Base-by-base conservation (phyloP, 2,329 filamentous ascomycete species). In the Fusarium sororula region DNA sequence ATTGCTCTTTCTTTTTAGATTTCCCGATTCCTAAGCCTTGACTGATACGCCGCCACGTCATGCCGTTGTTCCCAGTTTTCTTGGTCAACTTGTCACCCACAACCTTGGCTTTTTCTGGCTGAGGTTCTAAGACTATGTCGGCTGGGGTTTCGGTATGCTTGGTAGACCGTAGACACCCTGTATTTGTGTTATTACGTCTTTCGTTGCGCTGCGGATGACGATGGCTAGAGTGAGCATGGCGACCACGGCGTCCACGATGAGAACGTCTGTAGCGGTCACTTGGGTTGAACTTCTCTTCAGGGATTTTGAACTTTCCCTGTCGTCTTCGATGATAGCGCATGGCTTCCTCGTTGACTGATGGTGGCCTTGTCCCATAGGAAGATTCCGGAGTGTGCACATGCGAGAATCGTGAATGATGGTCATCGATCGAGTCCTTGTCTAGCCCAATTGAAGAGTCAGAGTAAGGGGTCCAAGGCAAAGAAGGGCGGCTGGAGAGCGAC, bases 331-430 rank as follows among this genome's bases (percentile, higher is more conserved):
- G 24, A 17, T 26, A 30, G 12, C 51, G 56, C 30, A 59, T 37
- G 28, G 61, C 53, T 44, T 71, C 71, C 11, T 74, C 71, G 14
- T 63, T 48, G n/a, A 63, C 37, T 15, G 66, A 73, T 14, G 66
- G 50, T 37, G 39, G 38, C n/a, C 48, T 66, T 44, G 70, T 61
- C 24, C 63, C 66, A 11, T 54, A 44, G 10, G 70, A 73, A 22
- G 70, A 73, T 45, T 73, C 70, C 9, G 66, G 63, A 11, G 66
- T 63, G 41, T 66, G 70, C 8, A 26, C 22, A 51, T 65, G 41
- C 4, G 50, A 58, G n/a, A 32, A 22, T 28, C 55, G 59, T 10
- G 59, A 44, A 30, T 48, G 45, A 20, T 57, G 15, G 20, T 68
- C 64, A 39, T 73, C 70, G 35, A 42, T 70, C 13, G 65, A 73